Evolutionary conservation across 768 basidiomycete genomes (phyloP), one percentile per base, ranked within the genome.

Genomic region (Suillus paluster): DNA sequence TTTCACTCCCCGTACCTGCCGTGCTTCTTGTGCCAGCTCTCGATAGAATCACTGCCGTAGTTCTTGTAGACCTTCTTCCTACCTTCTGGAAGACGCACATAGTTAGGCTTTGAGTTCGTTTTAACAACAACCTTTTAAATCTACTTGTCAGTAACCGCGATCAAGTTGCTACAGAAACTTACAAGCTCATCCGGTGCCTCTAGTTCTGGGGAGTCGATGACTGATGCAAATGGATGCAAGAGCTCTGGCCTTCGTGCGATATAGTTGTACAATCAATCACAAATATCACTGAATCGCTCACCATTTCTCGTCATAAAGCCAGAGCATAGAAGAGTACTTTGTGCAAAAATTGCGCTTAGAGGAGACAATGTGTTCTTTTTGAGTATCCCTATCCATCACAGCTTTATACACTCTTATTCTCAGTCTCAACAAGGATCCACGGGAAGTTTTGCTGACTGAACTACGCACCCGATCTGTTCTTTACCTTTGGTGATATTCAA

Each of bases 161-260:
- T 36, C 41, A 27, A 44, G 44, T 30, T 36, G 41, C 17, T 12
- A 58, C 21, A 27, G 23, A 44, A 5, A 68, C 79, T 60, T 55
- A 87, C 87, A 80, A 88, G 71, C 15, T 77, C 78, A 14, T 81
- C 75, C 2, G 87, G 85, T 0, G 67, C 63, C 39, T 81, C 79
- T 15, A 89, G 79, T n/a, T 82, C 78, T 3, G 86, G 87, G 5
- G 79, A 79, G 59, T 89, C 88, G 55, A 89, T 87, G 0, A 81
- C 87, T 33, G 86, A 86, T 10, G 88, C 88, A 63, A 89, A 90
- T 4, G 88, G 88, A 59, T 89, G 88, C 38, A 90, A 75, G 0
- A 84, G 67, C 30, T 88, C 84, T 0, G 87, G 86, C 87, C 87
- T 89, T 48, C 2, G 27, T n/a, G 5, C 9, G 23, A 4, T 15